Conservation (phyloP, 495 filamentous ascomycete genomes). For the Daldinia bambusicola region DNA sequence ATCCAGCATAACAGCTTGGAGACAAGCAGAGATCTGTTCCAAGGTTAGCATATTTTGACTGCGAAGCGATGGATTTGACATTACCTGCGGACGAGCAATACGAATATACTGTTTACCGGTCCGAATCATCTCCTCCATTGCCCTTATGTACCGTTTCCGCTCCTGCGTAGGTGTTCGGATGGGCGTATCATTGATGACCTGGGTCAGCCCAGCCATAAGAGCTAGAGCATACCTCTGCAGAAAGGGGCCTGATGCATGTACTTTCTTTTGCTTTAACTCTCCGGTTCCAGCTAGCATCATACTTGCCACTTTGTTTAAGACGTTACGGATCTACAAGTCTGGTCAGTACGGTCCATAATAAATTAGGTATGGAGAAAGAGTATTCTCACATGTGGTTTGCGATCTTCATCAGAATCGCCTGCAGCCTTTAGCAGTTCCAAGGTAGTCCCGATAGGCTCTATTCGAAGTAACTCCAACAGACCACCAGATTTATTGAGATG, state of each 20-base stretch:
- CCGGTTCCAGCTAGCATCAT: constrained; percentile 66
- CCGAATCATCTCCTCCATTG: constrained; percentile 87
- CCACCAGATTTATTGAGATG: constrained; percentile 71
- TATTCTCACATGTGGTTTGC: constrained; percentile 61
- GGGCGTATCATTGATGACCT: constrained; percentile 78
- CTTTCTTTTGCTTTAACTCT: constrained; percentile 63
- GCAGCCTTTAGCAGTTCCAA: constrained; percentile 86
- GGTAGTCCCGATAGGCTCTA: constrained; percentile 78
- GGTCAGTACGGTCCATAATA: constrained; percentile 31
- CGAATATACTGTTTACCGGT: constrained; percentile 74
- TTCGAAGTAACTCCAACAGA: constrained; percentile 74
- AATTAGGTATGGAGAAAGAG: constrained; percentile 5
- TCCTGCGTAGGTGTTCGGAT: constrained; percentile 68
- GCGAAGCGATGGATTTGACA: constrained; percentile 6
- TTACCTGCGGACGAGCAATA: constrained; percentile 86
- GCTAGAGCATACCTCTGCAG: constrained; percentile 87
- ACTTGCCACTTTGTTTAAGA: constrained; percentile 72
- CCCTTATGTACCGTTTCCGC: constrained; percentile 77
- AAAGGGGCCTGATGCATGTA: constrained; percentile 74
- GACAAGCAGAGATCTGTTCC: constrained; percentile 80
- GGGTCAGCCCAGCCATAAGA: constrained; percentile 84
- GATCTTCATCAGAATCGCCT: constrained; percentile 71
- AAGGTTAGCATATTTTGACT: constrained; percentile 14
- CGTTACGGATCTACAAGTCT: constrained; percentile 63
- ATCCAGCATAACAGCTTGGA: constrained; percentile 82